Conservation (phyloP, 176 grass and related monocot species). For the Microstegium vimineum region DNA sequence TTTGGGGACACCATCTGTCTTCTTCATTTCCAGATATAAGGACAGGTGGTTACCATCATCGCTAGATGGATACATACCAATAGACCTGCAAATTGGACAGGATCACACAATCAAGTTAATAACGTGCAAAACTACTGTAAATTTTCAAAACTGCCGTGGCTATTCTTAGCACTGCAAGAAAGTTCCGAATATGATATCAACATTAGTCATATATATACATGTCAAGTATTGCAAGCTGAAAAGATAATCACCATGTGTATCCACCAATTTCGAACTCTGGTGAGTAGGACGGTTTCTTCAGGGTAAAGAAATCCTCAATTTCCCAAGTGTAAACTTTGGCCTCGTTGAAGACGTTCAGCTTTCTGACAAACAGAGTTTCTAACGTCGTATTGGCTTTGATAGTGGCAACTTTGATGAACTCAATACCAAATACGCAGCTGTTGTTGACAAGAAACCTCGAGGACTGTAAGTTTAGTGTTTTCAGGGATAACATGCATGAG, state of each 20-base stretch:
- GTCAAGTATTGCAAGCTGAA: background rate
- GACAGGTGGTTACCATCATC: background rate
- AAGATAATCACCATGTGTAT: constrained; percentile 3
- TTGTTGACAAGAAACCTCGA: constrained; percentile 1
- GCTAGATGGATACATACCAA: background rate
- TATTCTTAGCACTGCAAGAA: background rate
- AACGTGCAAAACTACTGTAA: background rate
- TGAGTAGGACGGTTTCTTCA: background rate
- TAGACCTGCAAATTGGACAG: background rate
- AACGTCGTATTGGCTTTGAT: background rate
- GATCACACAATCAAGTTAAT: background rate
- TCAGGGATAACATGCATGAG: background rate
- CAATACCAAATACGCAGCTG: background rate
- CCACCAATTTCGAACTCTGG: background rate
- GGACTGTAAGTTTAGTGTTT: background rate
- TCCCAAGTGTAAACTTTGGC: background rate
- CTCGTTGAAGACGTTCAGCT: background rate
- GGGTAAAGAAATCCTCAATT: background rate
- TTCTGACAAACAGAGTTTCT: background rate
- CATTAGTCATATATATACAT: background rate
- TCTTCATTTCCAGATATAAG: background rate
- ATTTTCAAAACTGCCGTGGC: background rate
- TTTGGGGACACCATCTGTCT: background rate
- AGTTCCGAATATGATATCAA: background rate
- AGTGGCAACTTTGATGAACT: background rate